phyloP scores from a whole-genome alignment of 768 basidiomycete species.

The Phylloporus sp. region DNA sequence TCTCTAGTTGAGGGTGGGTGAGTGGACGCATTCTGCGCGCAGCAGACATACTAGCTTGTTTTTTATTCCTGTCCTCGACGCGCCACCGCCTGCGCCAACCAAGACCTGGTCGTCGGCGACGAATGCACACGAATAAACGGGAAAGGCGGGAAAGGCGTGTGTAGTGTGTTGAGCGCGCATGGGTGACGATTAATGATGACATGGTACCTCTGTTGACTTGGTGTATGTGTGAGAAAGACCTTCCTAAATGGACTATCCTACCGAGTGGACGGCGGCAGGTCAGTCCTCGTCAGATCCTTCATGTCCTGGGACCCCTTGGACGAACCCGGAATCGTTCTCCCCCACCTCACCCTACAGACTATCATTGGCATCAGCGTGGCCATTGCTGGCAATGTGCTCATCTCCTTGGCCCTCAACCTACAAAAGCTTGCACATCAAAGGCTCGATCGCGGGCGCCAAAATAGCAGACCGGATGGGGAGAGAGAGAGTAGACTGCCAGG shows the following conservation, averaged over 20 bases:
- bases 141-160: constrained; percentile 77
- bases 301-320: constrained; percentile 16
- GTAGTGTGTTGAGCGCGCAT: constrained; percentile 81
- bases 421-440: constrained; percentile 89
- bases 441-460: constrained; percentile 41
- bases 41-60: constrained; percentile 69
- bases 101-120: constrained; percentile 64
- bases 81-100: constrained; percentile 87
- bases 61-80: constrained; percentile 82
- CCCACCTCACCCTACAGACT: constrained; percentile 50
- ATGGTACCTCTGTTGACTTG: neutral
- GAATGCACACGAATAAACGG: constrained; percentile 85
- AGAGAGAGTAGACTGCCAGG: constrained; percentile 9
- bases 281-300: neutral
- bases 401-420: constrained; percentile 85
- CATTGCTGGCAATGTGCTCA: constrained; percentile 79
- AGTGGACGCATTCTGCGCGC: neutral
- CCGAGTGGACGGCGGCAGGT: neutral
- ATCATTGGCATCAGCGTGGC: constrained; percentile 79
- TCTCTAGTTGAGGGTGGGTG: constrained; percentile 40
- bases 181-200: neutral
- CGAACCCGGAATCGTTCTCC: constrained; percentile 39
- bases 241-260: constrained; percentile 6
- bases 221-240: constrained; percentile 15
- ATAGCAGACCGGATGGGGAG: constrained; percentile 6